Percentiles rank a stretch among this genome's conserved stretches.
Evolutionary conservation across 768 basidiomycete genomes (phyloP).

Genomic region (Trametes villosa): DNA sequence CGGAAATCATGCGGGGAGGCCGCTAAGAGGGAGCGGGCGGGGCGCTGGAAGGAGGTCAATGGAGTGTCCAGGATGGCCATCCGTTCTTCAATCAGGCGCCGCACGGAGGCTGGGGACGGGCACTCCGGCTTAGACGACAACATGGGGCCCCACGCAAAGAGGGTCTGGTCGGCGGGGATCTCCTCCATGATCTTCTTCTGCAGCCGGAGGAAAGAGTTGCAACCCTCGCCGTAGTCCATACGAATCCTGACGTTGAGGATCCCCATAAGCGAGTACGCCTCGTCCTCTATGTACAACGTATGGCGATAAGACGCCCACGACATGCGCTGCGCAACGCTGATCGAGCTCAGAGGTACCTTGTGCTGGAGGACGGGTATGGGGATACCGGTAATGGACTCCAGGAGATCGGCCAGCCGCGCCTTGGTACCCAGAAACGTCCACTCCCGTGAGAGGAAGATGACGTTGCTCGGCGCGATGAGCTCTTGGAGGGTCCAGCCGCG

Average conservation of each 20-base stretch:
- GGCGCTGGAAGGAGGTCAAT: too few species aligned
- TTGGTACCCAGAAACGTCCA: conserved; percentile 2
- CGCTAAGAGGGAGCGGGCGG: too few species aligned
- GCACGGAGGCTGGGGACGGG: too few species aligned
- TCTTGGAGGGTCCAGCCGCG: conserved; percentile 16
- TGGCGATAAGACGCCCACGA: conserved; percentile 10
- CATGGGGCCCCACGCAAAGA: neutral
- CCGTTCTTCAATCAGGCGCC: too few species aligned
- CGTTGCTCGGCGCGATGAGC: conserved; percentile 5
- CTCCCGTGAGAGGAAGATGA: neutral
- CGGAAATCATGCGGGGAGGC: too few species aligned
- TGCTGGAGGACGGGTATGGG: neutral
- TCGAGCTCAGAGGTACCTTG: neutral
- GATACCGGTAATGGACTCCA: conserved; percentile 2
- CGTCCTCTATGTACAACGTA: conserved; percentile 7
- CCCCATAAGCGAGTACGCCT: conserved; percentile 16
- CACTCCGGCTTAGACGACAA: too few species aligned
- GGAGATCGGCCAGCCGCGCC: neutral
- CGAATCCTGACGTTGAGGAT: conserved; percentile 7
- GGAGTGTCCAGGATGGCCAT: too few species aligned
- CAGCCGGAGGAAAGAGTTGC: conserved; percentile 8
- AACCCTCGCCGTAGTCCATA: conserved; percentile 13
- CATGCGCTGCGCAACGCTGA: conserved; percentile 13
- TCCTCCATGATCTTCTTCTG: conserved; percentile 3
- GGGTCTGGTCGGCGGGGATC: neutral